Evolutionary conservation across 148 eudicot species (phyloP).

Genomic region (Vaccinium corymbosum): DNA sequence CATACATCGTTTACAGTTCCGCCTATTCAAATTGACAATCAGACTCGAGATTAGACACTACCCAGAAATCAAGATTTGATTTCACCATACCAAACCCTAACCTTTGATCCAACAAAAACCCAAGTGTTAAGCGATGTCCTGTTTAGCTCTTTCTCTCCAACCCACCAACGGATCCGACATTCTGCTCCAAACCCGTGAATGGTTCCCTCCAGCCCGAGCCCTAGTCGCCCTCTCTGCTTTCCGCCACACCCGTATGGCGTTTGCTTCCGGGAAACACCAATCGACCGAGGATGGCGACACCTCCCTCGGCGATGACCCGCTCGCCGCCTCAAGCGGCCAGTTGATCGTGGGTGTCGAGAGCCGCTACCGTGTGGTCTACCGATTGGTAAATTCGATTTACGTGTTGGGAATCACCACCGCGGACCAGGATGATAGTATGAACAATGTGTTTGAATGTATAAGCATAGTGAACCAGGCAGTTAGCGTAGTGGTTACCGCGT

Average conservation of each 20-base stretch:
- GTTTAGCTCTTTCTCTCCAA: conserved; percentile 85
- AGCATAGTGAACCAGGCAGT: conserved; percentile 86
- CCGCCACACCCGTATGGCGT: conserved; percentile 68
- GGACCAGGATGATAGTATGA: conserved; percentile 44
- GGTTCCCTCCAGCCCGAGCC: conserved; percentile 96
- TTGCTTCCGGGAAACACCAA: conserved; percentile 44
- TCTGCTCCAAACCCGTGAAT: conserved; percentile 92
- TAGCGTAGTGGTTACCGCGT: conserved; percentile 69
- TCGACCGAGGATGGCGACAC: conserved; percentile 52
- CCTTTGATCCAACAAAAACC: neutral
- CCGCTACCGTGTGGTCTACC: conserved; percentile 78
- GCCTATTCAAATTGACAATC: too few species aligned
- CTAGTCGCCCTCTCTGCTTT: conserved; percentile 82
- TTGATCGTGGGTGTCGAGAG: conserved; percentile 80
- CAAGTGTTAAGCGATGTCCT: conserved; percentile 46
- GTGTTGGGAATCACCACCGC: conserved; percentile 80
- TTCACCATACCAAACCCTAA: neutral
- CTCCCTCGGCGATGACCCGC: conserved; percentile 82
- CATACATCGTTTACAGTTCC: too few species aligned
- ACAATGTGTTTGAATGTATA: conserved; percentile 81
- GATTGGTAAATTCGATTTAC: conserved; percentile 78
- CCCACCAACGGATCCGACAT: conserved; percentile 85
- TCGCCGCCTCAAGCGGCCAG: conserved; percentile 87
- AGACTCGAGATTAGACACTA: too few species aligned
- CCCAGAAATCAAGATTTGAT: neutral